Evolutionary conservation across 2,329 filamentous ascomycete species (phyloP).

Genomic region (Penicillium capsulatum): DNA sequence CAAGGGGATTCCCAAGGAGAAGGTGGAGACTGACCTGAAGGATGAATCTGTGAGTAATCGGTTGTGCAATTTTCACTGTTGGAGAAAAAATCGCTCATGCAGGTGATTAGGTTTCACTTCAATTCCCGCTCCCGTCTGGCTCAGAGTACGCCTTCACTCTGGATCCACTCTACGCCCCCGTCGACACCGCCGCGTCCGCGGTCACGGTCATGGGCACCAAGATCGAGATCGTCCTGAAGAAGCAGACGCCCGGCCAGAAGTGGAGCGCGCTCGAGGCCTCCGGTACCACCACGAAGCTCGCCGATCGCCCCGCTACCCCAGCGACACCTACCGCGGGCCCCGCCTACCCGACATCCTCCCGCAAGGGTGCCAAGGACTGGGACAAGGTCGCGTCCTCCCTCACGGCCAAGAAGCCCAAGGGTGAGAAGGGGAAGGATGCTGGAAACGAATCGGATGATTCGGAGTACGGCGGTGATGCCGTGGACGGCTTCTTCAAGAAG

Average conservation of each 20-base stretch:
- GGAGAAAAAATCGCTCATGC: conserved; percentile 2
- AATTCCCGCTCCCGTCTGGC: conserved; percentile 54
- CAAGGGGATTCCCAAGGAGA: conserved; percentile 59
- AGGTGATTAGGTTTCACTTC: conserved; percentile 47
- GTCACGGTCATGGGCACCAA: conserved; percentile 70
- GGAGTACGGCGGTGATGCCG: conserved; percentile 55
- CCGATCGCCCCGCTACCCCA: conserved; percentile 18
- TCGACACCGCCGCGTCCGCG: conserved; percentile 59
- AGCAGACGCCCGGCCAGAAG: conserved; percentile 61
- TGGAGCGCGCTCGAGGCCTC: conserved; percentile 60
- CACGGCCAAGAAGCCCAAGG: conserved; percentile 35
- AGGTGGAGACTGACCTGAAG: conserved; percentile 51
- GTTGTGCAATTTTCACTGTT: too few relatives aligned
- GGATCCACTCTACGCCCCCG: conserved; percentile 62
- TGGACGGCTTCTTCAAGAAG: conserved; percentile 84
- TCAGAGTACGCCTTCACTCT: conserved; percentile 59
- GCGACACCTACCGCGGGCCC: conserved; percentile 44
- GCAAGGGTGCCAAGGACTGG: conserved; percentile 83
- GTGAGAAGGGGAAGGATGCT: conserved; percentile 34
- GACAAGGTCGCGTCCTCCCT: conserved; percentile 65
- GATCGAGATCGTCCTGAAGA: conserved; percentile 70
- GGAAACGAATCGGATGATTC: conserved; percentile 40
- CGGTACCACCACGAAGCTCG: conserved; percentile 17
- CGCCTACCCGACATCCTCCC: conserved; percentile 81
- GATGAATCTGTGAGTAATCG: conserved; percentile 44